Evolutionary conservation across 495 filamentous ascomycete genomes (phyloP), one percentile per base, ranked within the genome.

Genomic region (Aspergillus baeticus): DNA sequence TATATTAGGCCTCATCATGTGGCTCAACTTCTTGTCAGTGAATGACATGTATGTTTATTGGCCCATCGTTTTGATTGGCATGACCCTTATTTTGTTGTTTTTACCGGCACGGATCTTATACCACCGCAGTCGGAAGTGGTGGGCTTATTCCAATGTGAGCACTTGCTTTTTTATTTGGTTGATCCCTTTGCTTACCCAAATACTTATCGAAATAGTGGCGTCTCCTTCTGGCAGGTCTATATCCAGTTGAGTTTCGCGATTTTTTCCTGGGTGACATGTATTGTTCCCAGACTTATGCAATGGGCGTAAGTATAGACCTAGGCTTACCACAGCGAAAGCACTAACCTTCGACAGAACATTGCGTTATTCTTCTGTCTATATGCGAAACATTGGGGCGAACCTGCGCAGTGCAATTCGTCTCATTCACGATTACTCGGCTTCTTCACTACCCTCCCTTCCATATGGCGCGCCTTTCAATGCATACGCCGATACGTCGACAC

Each of bases 181-280:
- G 42, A 6, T n/a, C 26, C 29, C 10, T 17, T 13, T 13, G 6
- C 2, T 14, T 8, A 26, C 13, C 31, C 5, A 15, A 20, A 23
- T n/a, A 15, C 67, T 79, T 22, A 77, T 58, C 4, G 23, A 15
- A 38, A 14, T 52, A 96, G 91, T 95, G 86, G 77, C 87, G 94
- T 56, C 74, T 98, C 22, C 73, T 95, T 43, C 78, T 91, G 18
- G 88, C 94, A 15, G 94, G 94, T 13, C 62, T 94, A 10, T 96
- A 92, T 68, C 91, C 89, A 10, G 94, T 98, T 17, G 94, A 97
- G 67, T 98, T 98, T 65, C 84, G 91, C 55, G 94, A 98, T 68
- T 98, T 98, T 74, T 98, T 96, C 69, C 79, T 98, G 0, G 94
- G 94, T 14, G 94, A 98, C 66, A 97, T 98, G 81, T 96, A 90